These are phyloP conservation scores for Tetrahymena thermophila DNA, from an alignment of 73 alveolate species.

Conservation along the genomic window DNA sequence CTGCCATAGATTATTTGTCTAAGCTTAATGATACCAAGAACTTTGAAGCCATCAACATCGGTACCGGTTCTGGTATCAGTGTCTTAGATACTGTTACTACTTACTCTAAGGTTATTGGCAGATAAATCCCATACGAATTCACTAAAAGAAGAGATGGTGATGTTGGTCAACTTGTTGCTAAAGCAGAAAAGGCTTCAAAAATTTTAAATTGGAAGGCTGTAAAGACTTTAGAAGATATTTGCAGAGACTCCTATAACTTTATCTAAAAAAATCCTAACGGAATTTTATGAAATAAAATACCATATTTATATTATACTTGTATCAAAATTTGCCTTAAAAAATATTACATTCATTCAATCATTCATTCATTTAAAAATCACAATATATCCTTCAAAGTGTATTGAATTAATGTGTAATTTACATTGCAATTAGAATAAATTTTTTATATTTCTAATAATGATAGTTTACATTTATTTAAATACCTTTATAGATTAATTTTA, in stretches of 20 bases:
- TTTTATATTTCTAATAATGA: no score
- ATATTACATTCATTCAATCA: not conserved
- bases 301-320: not conserved
- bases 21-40: conserved; percentile 33
- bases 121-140: conserved; percentile 58
- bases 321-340: not conserved
- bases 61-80: conserved; percentile 94
- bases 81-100: conserved; percentile 82
- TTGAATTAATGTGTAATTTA: no score
- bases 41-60: conserved; percentile 76
- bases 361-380: not conserved
- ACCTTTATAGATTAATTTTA: no score
- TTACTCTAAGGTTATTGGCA: conserved; percentile 77
- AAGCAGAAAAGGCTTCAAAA: conserved; percentile 73
- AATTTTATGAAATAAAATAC: not conserved
- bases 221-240: conserved; percentile 76
- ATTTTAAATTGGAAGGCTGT: conserved; percentile 89
- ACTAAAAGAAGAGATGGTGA: conserved; percentile 94
- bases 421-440: no score
- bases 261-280: conserved; percentile 21
- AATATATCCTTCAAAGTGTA: no score
- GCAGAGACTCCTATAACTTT: conserved; percentile 85
- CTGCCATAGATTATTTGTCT: conserved; percentile 64
- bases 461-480: no score
- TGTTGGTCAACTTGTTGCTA: conserved; percentile 67